Conservation (phyloP, 768 basidiomycete genomes). For the Sistotremastrum suecicum region DNA sequence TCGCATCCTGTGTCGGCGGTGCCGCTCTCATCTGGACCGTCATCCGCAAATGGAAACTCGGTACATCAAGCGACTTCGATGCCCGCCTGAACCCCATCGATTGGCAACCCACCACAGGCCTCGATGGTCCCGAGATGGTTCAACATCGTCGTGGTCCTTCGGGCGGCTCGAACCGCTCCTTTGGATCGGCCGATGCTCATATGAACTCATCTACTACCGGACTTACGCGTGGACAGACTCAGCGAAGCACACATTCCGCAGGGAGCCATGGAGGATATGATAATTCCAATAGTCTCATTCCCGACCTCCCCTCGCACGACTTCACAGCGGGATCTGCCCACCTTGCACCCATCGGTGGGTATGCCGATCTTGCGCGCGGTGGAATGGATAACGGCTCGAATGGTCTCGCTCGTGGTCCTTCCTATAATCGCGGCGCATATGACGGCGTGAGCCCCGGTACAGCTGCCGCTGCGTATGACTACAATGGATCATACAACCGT, state of each 20-base stretch:
- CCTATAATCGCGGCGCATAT: background rate
- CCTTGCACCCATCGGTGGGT: slow-evolving; percentile 60
- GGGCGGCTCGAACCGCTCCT: slow-evolving; percentile 41
- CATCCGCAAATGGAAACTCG: slow-evolving; percentile 87
- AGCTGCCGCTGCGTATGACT: background rate
- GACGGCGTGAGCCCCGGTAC: background rate
- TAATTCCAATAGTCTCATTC: slow-evolving; percentile 18
- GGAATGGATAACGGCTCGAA: slow-evolving; percentile 54
- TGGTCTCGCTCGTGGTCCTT: slow-evolving; percentile 27
- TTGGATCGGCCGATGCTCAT: slow-evolving; percentile 37
- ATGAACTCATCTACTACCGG: slow-evolving; percentile 20
- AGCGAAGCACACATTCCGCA: slow-evolving; percentile 18
- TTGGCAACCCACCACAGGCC: slow-evolving; percentile 57
- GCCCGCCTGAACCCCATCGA: slow-evolving; percentile 79
- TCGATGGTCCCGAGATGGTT: slow-evolving; percentile 21
- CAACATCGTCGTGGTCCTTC: slow-evolving; percentile 39
- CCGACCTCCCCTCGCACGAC: slow-evolving; percentile 53
- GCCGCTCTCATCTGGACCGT: slow-evolving; percentile 72
- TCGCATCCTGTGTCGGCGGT: slow-evolving; percentile 55
- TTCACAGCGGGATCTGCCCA: slow-evolving; percentile 49
- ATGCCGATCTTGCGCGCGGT: slow-evolving; percentile 72
- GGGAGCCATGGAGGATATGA: slow-evolving; percentile 15
- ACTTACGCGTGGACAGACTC: slow-evolving; percentile 14
- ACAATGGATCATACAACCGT: background rate
- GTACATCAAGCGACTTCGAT: slow-evolving; percentile 66